These are phyloP conservation scores for Cephalotrichum gorgonifer DNA, from an alignment of 2,329 filamentous ascomycete species.

Conservation along the genomic window DNA sequence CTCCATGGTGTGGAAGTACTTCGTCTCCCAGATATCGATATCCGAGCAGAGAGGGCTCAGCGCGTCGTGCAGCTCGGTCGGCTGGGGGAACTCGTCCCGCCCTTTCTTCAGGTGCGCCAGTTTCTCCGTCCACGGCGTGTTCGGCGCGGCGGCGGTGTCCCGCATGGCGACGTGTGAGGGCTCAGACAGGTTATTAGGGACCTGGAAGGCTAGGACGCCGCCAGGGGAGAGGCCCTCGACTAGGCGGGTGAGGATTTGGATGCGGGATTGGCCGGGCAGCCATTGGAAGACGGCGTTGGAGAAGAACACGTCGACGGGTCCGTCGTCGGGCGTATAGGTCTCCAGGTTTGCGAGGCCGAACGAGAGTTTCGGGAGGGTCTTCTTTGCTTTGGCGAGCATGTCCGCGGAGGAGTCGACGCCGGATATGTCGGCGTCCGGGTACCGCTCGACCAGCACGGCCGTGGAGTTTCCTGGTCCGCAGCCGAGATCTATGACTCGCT, in stretches of 20 bases:
- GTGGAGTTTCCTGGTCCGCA: constrained; percentile 53
- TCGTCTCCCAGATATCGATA: constrained; percentile 43
- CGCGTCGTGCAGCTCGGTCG: constrained; percentile 35
- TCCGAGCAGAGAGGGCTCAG: constrained; percentile 28
- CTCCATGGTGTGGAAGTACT: constrained; percentile 40
- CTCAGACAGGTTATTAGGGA: constrained; percentile 35
- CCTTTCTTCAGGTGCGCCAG: constrained; percentile 19
- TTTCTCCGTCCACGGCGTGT: constrained; percentile 24
- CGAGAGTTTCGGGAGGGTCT: constrained; percentile 24
- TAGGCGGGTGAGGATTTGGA: constrained; percentile 32
- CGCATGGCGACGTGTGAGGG: constrained; percentile 40
- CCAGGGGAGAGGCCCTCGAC: constrained; percentile 28
- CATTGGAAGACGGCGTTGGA: constrained; percentile 52
- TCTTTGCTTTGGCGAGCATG: constrained; percentile 41
- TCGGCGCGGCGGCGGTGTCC: constrained; percentile 18
- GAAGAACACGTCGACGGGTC: constrained; percentile 33
- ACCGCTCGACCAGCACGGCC: constrained; percentile 31
- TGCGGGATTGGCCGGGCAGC: constrained; percentile 30
- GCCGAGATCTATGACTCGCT: constrained; percentile 43
- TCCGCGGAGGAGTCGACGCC: constrained; percentile 45
- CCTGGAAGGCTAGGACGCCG: constrained; percentile 42
- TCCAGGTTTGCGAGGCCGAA: constrained; percentile 36
- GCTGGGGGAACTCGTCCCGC: constrained; percentile 37
- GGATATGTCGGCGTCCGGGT: constrained; percentile 32
- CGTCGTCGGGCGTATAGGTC: constrained; percentile 21